Percentiles rank a stretch among this genome's conserved stretches.
These are phyloP conservation scores for Huntiella omanensis DNA, from an alignment of 2,329 filamentous ascomycete genomes.

Conservation along the genomic window DNA sequence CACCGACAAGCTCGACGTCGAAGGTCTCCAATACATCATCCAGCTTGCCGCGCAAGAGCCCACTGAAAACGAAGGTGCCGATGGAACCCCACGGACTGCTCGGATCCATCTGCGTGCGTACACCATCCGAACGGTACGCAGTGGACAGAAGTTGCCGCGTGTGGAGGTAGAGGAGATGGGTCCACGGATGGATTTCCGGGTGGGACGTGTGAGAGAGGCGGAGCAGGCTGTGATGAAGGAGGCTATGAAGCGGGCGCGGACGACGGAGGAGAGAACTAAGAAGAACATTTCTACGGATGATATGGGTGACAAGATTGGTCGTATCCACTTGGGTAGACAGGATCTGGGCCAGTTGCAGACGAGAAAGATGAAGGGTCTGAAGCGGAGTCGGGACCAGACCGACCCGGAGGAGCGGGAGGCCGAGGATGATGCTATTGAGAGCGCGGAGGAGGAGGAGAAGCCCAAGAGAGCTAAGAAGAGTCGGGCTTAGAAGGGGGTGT, in stretches of 20 bases:
- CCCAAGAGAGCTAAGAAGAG: conserved; percentile 17
- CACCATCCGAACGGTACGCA: conserved; percentile 68
- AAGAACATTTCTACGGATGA: conserved; percentile 89
- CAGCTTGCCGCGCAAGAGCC: conserved; percentile 58
- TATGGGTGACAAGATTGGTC: conserved; percentile 91
- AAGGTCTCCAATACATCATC: conserved; percentile 82
- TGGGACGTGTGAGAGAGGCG: conserved; percentile 63
- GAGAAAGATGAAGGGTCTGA: conserved; percentile 98
- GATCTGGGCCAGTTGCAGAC: conserved; percentile 78
- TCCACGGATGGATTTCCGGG: conserved; percentile 75
- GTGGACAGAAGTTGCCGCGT: conserved; percentile 68
- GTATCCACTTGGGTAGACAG: conserved; percentile 79
- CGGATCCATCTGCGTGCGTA: conserved; percentile 58
- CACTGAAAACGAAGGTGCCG: conserved; percentile 20
- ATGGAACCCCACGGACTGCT: conserved; percentile 28
- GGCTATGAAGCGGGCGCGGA: conserved; percentile 71
- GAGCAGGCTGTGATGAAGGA: conserved; percentile 70
- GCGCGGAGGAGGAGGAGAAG: conserved; percentile 19
- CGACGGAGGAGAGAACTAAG: conserved; percentile 59
- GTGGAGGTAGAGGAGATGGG: conserved; percentile 94
- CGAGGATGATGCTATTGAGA: conserved; percentile 22
- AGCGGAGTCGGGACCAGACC: conserved; percentile 52
- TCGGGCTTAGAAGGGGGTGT: conserved; percentile 3
- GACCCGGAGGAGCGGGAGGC: conserved; percentile 18
- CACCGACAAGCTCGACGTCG: conserved; percentile 72